phyloP scores from a whole-genome alignment of 108 stramenopile species.

The Nannochloropsis granulata region DNA sequence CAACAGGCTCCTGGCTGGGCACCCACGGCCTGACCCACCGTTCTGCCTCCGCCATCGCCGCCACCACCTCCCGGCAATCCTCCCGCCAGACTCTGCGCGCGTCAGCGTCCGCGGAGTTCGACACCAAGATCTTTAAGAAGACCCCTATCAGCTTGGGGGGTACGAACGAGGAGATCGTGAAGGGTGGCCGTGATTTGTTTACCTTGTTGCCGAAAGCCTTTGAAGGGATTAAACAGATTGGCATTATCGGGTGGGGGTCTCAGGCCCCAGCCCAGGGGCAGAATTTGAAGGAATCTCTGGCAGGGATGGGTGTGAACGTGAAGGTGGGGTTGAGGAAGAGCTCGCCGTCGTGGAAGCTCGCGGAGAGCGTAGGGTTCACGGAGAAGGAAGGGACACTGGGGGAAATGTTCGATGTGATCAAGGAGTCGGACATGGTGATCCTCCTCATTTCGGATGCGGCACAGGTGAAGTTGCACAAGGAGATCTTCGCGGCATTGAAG shows the following conservation, averaged over 20 bases:
- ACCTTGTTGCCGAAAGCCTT: constrained; percentile 79
- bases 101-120: constrained; percentile 33
- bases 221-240: constrained; percentile 83
- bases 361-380: constrained; percentile 65
- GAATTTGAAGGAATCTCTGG: constrained; percentile 79
- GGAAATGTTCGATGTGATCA: constrained; percentile 89
- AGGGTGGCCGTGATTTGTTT: constrained; percentile 92
- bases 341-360: constrained; percentile 71
- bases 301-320: constrained; percentile 65
- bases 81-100: neutral
- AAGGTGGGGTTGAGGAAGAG: constrained; percentile 84
- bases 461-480: constrained; percentile 80
- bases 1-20: neutral
- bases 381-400: constrained; percentile 82
- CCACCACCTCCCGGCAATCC: neutral
- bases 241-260: constrained; percentile 95
- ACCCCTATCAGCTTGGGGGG: constrained; percentile 66
- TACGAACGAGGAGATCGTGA: constrained; percentile 81
- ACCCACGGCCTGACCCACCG: neutral
- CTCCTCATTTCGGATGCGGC: constrained; percentile 91
- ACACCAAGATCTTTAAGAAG: constrained; percentile 69
- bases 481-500: constrained; percentile 91
- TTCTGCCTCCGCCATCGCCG: neutral
- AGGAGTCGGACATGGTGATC: constrained; percentile 79
- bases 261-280: constrained; percentile 95